phyloP scores from a whole-genome alignment of 202 grass and related monocot species.

The Dendrocalamus latiflorus region DNA sequence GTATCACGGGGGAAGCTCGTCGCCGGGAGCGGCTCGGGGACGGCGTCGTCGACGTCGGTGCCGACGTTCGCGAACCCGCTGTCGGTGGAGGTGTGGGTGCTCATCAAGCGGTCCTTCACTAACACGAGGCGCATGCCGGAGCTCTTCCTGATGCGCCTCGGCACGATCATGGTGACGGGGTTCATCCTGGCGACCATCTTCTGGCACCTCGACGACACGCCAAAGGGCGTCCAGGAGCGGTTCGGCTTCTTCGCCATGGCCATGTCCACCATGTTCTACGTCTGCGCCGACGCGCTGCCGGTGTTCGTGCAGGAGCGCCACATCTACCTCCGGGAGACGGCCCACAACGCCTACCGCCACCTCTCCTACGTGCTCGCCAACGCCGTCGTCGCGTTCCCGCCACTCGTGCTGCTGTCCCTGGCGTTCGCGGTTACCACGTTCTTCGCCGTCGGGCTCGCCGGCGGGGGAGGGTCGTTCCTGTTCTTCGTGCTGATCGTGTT shows the following conservation, averaged over 20 bases:
- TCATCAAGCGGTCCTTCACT: conserved; percentile 61
- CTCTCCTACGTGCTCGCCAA: conserved; percentile 70
- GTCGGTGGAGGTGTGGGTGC: conserved; percentile 59
- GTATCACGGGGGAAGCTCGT: conserved; percentile 68
- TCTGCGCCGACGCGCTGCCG: conserved; percentile 82
- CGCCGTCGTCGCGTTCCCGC: conserved; percentile 62
- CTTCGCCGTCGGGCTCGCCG: conserved; percentile 73
- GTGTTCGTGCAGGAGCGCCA: conserved; percentile 89
- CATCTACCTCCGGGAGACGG: conserved; percentile 82
- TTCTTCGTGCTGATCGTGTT: conserved; percentile 63
- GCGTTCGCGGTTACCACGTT: conserved; percentile 74
- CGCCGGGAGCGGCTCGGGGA: conserved; percentile 27
- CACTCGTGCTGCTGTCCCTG: conserved; percentile 52
- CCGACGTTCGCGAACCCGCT: conserved; percentile 68
- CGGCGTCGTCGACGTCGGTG: conserved; percentile 4
- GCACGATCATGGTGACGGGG: conserved; percentile 61
- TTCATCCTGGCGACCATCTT: conserved; percentile 92
- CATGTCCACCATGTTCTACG: conserved; percentile 97
- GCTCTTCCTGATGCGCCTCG: conserved; percentile 62
- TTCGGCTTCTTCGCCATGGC: conserved; percentile 84
- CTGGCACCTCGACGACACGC: conserved; percentile 67
- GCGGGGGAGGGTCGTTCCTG: conserved; percentile 48
- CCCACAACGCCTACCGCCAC: conserved; percentile 81
- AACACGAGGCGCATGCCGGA: conserved; percentile 90
- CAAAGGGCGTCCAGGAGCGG: conserved; percentile 72